Percentiles rank a stretch among this genome's conserved stretches.
Conservation (phyloP, 2,329 filamentous ascomycete species). For the Cladosporium colombiae region DNA sequence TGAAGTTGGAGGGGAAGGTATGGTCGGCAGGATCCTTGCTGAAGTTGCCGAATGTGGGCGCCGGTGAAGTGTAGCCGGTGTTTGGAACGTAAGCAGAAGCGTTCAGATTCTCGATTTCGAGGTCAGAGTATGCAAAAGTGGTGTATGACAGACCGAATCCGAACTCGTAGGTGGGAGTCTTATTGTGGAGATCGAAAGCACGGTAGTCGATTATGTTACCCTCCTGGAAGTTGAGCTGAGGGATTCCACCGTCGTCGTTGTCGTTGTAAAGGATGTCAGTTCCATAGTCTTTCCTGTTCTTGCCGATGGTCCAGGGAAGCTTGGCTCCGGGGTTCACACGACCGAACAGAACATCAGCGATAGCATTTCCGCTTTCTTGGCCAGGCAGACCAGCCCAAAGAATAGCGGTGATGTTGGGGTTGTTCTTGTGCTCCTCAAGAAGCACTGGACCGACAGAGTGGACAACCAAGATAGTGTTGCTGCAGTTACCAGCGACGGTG, state of each 20-base stretch:
- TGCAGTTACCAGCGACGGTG: conserved; percentile 71
- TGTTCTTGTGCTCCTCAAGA: conserved; percentile 69
- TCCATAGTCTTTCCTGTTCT: conserved; percentile 65
- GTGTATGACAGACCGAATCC: conserved; percentile 77
- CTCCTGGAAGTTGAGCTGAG: conserved; percentile 71
- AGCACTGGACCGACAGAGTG: conserved; percentile 80
- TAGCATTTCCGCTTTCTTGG: conserved; percentile 75
- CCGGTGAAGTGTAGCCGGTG: conserved; percentile 60
- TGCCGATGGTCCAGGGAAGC: conserved; percentile 75
- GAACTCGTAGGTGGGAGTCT: conserved; percentile 73
- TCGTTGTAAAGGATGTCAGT: conserved; percentile 63
- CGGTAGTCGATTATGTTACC: conserved; percentile 78
- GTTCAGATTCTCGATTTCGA: conserved; percentile 52
- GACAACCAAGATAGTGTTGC: conserved; percentile 86
- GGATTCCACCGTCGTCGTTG: conserved; percentile 63
- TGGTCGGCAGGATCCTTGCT: conserved; percentile 54
- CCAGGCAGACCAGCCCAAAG: conserved; percentile 77
- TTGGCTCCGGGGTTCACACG: conserved; percentile 71
- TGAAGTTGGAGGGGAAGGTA: conserved; percentile 64
- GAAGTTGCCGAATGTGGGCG: conserved; percentile 63
- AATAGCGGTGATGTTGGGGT: conserved; percentile 76
- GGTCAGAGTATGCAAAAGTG: conserved; percentile 68
- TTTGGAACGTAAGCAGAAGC: conserved; percentile 59
- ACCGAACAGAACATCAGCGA: conserved; percentile 77
- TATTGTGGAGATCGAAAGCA: conserved; percentile 56